Base-by-base conservation (phyloP, 352 stramenopile species). In the Pythium coloratum region DNA sequence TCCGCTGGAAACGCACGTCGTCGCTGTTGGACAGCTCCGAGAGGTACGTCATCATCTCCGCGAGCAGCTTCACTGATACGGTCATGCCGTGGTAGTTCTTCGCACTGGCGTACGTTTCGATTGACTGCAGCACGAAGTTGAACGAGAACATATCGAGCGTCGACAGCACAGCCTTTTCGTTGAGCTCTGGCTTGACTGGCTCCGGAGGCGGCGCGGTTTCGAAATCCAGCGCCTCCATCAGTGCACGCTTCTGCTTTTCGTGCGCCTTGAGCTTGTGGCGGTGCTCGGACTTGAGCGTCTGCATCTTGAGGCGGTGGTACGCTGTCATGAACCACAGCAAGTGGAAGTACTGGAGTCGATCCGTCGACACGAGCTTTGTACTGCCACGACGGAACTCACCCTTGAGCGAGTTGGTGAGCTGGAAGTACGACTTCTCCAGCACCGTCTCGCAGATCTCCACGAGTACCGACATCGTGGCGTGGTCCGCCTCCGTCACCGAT, bases 101-200 rank as follows among this genome's bases (percentile, higher is more conserved):
- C 28, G 81, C 74, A 28, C 73, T 82, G 6, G 82, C 86, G 56
- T 92, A 96, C 47, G 80, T 94, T 71, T 96, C 88, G 51, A 96
- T 91, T 26, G 88, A 96, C 61, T 96, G 88, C 0, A 96, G 77
- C 16, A 96, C 83, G 54, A 96, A 96, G 64, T 96, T 96, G 76
- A 96, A 96, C 10, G 88, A 96, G 68, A 96, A 96, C 88, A 96
- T 96, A 78, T 96, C 88, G 50, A 96, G 73, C 10, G 88, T 94
- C 20, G 86, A 89, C 32, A 96, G 73, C 59, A 94, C 83, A 1
- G 86, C 81, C 62, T 94, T 94, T 57, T 94, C 86, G 61, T 93
- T 77, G 28, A 88, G 86, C 5, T 73, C 68, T 16, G 84, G 82
- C 55, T 84, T 88, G 28, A 73, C 56, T 4, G 80, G 76, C 28